Base-by-base conservation (phyloP, 2,329 filamentous ascomycete species). In the Dactylellina leptospora region DNA sequence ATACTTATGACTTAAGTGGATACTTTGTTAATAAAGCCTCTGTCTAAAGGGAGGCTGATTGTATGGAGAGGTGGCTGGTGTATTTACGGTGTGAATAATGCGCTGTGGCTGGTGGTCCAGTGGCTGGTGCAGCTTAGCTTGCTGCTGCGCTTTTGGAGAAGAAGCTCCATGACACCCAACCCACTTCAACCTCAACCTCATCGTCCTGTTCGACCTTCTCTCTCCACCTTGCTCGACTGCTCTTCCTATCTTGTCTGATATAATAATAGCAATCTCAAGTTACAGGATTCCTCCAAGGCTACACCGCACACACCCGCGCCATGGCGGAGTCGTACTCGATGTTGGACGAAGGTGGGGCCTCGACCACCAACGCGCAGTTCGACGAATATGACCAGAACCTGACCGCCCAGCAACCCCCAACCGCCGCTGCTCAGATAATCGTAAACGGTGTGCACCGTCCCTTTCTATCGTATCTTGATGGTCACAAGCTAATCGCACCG, bases 301-400 rank as follows among this genome's bases (percentile, higher is more conserved):
- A n/a, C 36, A 40, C 11, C 13, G 36, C 13, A 40, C 40, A 6
- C 4, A 27, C 48, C 5, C 18, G 11, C 36, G 10, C 10, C 42
- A 72, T 72, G 68, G 59, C 68, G 27, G 68, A 72, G n/a, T 42
- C 11, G 23, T 61, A 59, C 30, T 72, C 68, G 36, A 58, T 63
- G 53, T 42, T 38, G 27, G 68, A 59, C 50, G 55, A 59, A 53
- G 68, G 59, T 53, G 68, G 68, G 59, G 68, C 59, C 45, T 59
- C 54, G n/a, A 28, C 51, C 30, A 36, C 42, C 58, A 60, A 60
- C 56, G 45, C 59, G 40, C 48, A 16, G 5, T 72, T 59, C 30
- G 68, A 72, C 22, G 68, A 72, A 20, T 64, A 48, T 23, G 68
- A 72, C 9, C 38, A 38, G n/a, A n/a, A 40, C 28, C 23, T 55